Conservation (phyloP, 2,329 filamentous ascomycete genomes). For the Arachnomyces sp. region DNA sequence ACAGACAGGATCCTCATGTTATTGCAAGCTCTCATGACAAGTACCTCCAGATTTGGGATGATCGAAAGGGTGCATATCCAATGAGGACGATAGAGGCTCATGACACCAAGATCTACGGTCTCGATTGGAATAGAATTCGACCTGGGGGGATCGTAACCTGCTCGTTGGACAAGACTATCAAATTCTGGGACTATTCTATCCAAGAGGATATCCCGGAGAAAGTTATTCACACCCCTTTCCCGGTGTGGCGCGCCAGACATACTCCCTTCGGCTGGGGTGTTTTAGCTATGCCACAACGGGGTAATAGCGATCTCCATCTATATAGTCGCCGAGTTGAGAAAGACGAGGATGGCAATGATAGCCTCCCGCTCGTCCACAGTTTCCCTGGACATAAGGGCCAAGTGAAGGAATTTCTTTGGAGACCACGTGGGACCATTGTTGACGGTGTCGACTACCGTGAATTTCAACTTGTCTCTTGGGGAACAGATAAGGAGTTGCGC, state of each 20-base stretch:
- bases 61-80: constrained; percentile 68
- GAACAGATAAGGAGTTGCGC: constrained; percentile 73
- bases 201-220: constrained; percentile 61
- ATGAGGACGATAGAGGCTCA: constrained; percentile 81
- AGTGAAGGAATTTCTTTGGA: constrained; percentile 89
- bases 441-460: constrained; percentile 74
- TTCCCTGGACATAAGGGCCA: constrained; percentile 53
- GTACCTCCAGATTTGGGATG: constrained; percentile 84
- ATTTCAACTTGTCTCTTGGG: constrained; percentile 91
- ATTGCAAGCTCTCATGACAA: constrained; percentile 86
- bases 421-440: constrained; percentile 62
- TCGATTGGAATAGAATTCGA: constrained; percentile 84
- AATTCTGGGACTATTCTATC: constrained; percentile 77
- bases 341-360: constrained; percentile 25
- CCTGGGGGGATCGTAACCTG: constrained; percentile 72
- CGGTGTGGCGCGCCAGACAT: constrained; percentile 84
- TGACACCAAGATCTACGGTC: constrained; percentile 85
- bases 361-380: constrained; percentile 40
- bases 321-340: constrained; percentile 58
- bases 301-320: constrained; percentile 74
- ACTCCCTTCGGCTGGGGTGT: constrained; percentile 83
- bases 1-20: constrained; percentile 76
- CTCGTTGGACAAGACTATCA: constrained; percentile 84
- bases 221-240: constrained; percentile 73
- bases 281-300: constrained; percentile 85